A percentile compares a stretch with the other conserved stretches of the same genome.
Conservation (phyloP, 805 yeast species). For the Candida argentea region DNA sequence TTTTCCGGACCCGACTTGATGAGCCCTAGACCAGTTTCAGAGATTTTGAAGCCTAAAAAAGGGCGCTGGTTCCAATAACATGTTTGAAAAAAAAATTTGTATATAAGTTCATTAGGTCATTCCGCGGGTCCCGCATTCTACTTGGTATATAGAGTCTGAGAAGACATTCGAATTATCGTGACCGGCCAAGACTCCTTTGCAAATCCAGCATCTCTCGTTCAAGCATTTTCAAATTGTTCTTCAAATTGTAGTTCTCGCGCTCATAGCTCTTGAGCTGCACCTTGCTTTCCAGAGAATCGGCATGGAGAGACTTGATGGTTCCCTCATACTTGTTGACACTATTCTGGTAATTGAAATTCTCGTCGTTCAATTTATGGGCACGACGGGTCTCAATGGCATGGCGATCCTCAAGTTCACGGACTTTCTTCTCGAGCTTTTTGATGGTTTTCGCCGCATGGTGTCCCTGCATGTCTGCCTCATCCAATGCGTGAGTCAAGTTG, state of each 20-base stretch:
- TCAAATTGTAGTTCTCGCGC: slow-evolving; percentile 46
- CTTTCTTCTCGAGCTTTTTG: slow-evolving; percentile 39
- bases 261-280: slow-evolving; percentile 36
- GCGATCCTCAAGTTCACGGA: slow-evolving; percentile 44
- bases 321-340: slow-evolving; percentile 34
- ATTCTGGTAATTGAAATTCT: slow-evolving; percentile 44
- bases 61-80: slow-evolving; percentile 12
- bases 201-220: slow-evolving; percentile 52
- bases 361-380: slow-evolving; percentile 45
- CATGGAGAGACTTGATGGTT: slow-evolving; percentile 28
- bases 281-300: slow-evolving; percentile 33
- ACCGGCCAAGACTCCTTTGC: slow-evolving; percentile 28
- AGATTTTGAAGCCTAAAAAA: slow-evolving; percentile 6
- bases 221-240: slow-evolving; percentile 40
- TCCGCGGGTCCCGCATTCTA: background rate
- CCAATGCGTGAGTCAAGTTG: slow-evolving; percentile 42
- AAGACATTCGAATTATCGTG: background rate
- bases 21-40: slow-evolving; percentile 8
- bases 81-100: slow-evolving; percentile 1
- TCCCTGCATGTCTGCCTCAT: slow-evolving; percentile 35
- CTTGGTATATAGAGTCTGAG: slow-evolving; percentile 3
- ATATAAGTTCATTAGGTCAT: background rate
- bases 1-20: slow-evolving; percentile 11
- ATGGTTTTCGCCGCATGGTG: slow-evolving; percentile 43
- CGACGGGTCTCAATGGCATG: slow-evolving; percentile 42